Evolutionary conservation across 768 basidiomycete genomes (phyloP).

Genomic region (Panaeolus cyanescens): DNA sequence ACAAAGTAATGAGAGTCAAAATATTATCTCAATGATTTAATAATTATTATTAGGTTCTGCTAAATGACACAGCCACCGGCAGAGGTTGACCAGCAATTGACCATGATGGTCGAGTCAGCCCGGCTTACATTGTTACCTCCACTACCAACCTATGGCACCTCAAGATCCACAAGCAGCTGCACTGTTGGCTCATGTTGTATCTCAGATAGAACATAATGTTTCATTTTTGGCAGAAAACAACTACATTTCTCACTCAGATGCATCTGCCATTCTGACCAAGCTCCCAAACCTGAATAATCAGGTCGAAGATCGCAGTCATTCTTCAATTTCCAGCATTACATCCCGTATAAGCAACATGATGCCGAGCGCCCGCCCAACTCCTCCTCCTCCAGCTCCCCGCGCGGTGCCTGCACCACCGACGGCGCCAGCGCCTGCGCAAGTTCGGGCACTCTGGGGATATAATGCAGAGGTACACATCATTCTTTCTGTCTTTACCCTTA

Average conservation of each 20-base stretch:
- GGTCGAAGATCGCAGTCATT: slow-evolving; percentile 8
- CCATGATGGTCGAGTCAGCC: slow-evolving; percentile 1
- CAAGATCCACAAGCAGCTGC: slow-evolving; percentile 40
- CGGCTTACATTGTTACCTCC: not conserved
- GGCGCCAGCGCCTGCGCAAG: slow-evolving; percentile 32
- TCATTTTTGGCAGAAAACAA: slow-evolving; percentile 58
- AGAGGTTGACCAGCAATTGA: not conserved
- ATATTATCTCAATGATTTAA: not conserved
- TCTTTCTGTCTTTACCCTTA: slow-evolving; percentile 8
- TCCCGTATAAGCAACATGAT: slow-evolving; percentile 19
- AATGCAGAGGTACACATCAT: slow-evolving; percentile 57
- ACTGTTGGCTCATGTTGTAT: slow-evolving; percentile 59
- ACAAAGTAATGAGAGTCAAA: not conserved
- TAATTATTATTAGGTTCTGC: not conserved
- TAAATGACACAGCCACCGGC: slow-evolving; percentile 6
- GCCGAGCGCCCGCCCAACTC: slow-evolving; percentile 11
- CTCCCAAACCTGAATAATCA: slow-evolving; percentile 35
- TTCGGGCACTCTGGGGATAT: slow-evolving; percentile 67
- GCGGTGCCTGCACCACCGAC: slow-evolving; percentile 15
- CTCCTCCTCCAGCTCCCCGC: slow-evolving; percentile 15
- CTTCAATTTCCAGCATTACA: slow-evolving; percentile 19
- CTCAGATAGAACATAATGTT: slow-evolving; percentile 57
- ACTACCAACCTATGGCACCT: slow-evolving; percentile 26
- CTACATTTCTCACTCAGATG: slow-evolving; percentile 52
- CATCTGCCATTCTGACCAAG: slow-evolving; percentile 48